Evolutionary conservation across 306 rosid genomes (phyloP).

Genomic region (Purshia tridentata): DNA sequence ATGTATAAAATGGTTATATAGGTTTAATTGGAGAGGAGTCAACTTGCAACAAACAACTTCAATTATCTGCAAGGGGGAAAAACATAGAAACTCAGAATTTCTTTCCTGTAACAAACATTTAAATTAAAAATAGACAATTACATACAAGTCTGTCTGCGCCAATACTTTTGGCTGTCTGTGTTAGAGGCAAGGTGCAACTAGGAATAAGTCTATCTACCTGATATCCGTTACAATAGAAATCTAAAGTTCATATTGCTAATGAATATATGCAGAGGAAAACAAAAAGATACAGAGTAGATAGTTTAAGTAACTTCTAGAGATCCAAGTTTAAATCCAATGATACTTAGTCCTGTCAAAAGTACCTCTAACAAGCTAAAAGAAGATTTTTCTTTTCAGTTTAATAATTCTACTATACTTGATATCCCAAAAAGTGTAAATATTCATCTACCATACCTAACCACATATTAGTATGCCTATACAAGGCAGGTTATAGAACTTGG

Average conservation of each 20-base stretch:
- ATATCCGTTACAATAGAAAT: not conserved
- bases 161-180: not conserved
- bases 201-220: not conserved
- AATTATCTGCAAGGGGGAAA: constrained; percentile 62
- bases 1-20: constrained; percentile 84
- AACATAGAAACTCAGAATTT: not conserved
- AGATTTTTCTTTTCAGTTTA: not conserved
- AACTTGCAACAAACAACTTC: constrained; percentile 99
- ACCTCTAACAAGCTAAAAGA: not conserved
- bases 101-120: not conserved
- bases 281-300: not conserved
- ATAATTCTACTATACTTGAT: not conserved
- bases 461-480: not conserved
- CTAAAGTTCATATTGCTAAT: not conserved
- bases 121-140: not conserved
- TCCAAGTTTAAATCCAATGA: not conserved
- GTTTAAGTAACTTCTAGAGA: not conserved
- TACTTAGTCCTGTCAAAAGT: not conserved
- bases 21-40: constrained; percentile 83
- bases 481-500: not conserved
- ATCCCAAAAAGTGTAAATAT: not conserved
- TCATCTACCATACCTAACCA: not conserved
- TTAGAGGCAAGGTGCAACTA: not conserved
- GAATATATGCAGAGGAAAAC: not conserved
- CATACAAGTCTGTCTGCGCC: not conserved